phyloP scores from a whole-genome alignment of 2,329 filamentous ascomycete species.

The Shiraia bambusicola region DNA sequence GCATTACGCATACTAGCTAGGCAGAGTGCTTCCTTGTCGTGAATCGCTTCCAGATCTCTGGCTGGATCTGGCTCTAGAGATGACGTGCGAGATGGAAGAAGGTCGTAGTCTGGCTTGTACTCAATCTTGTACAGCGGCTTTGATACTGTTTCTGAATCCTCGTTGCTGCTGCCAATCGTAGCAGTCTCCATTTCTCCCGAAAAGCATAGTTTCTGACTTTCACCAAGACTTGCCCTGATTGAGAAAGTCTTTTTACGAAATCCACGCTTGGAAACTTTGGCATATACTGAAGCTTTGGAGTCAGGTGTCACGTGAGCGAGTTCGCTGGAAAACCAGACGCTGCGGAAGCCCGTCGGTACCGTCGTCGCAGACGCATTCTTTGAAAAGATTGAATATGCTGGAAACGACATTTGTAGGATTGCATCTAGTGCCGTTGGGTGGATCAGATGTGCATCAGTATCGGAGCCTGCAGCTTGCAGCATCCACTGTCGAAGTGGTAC shows the following conservation, averaged over 20 bases:
- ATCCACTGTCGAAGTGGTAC: conserved; percentile 13
- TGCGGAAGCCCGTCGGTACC: conserved; percentile 14
- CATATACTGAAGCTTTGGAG: conserved; percentile 6
- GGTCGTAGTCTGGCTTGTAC: conserved; percentile 7
- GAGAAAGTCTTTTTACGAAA: conserved; percentile 15
- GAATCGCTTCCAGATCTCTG: conserved; percentile 24
- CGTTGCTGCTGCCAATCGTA: conserved; percentile 8
- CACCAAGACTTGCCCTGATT: conserved; percentile 6
- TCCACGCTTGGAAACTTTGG: conserved; percentile 9
- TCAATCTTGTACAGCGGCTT: conserved; percentile 9
- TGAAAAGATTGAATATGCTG: conserved; percentile 11
- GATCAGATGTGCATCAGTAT: conserved; percentile 14
- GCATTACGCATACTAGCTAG: conserved; percentile 1
- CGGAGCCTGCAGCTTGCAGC: not conserved
- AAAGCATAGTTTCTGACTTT: conserved; percentile 6
- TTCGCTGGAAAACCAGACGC: conserved; percentile 11
- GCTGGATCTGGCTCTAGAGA: conserved; percentile 17
- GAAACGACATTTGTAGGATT: conserved; percentile 17
- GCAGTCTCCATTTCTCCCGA: conserved; percentile 14
- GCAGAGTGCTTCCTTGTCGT: conserved; percentile 5
- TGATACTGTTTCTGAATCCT: not conserved
- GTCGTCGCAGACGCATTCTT: conserved; percentile 8
- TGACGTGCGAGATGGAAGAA: not conserved
- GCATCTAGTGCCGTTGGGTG: conserved; percentile 19
- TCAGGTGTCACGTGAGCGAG: not conserved